phyloP scores from a whole-genome alignment of 352 stramenopile genomes.

The Poterioochromonas sp. region DNA sequence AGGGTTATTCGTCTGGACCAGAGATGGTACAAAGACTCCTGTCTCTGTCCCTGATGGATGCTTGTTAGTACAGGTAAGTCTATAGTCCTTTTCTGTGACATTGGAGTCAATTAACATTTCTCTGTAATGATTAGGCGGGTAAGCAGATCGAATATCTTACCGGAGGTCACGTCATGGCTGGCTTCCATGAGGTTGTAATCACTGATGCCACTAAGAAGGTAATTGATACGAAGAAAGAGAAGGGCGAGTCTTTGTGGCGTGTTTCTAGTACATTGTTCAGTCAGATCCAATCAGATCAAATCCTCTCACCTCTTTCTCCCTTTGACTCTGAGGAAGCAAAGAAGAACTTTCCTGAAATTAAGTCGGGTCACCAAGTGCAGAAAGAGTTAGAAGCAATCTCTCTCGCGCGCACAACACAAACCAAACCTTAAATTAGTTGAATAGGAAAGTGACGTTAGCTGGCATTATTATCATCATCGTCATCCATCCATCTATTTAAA shows the following conservation, averaged over 20 bases:
- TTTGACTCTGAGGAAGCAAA: slow-evolving; percentile 60
- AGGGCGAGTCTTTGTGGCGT: slow-evolving; percentile 68
- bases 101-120: too few relatives aligned
- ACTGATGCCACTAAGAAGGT: slow-evolving; percentile 59
- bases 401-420: too few relatives aligned
- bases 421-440: too few relatives aligned
- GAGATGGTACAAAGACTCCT: slow-evolving; percentile 57
- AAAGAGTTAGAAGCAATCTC: slow-evolving; percentile 53
- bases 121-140: slow-evolving; percentile 58
- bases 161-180: slow-evolving; percentile 73
- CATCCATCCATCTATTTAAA: too few relatives aligned
- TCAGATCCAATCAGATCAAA: slow-evolving; percentile 74
- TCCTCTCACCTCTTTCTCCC: slow-evolving; percentile 60
- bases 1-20: slow-evolving; percentile 70
- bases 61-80: slow-evolving; percentile 59
- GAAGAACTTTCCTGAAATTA: slow-evolving; percentile 64
- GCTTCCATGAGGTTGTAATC: slow-evolving; percentile 81
- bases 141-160: slow-evolving; percentile 85
- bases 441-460: too few relatives aligned
- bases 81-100: too few relatives aligned
- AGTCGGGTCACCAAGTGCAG: slow-evolving; percentile 71
- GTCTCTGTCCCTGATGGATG: slow-evolving; percentile 77
- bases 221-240: slow-evolving; percentile 59
- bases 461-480: too few relatives aligned
- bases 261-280: slow-evolving; percentile 80